Base-by-base conservation (phyloP, 2,329 filamentous ascomycete species). In the Chalaropsis thielavioides region DNA sequence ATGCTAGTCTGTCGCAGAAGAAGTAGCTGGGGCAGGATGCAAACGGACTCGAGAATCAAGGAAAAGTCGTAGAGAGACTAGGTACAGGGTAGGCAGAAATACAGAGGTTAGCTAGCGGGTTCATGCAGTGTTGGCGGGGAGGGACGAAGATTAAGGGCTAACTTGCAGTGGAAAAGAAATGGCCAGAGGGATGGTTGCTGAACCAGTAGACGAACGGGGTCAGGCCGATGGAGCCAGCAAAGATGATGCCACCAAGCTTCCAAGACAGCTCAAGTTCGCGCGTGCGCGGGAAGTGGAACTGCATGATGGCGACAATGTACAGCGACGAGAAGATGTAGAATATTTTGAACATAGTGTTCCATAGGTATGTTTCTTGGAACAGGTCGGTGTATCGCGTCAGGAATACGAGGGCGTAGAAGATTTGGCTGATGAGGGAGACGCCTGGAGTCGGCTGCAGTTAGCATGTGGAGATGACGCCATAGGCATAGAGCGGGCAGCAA, bases 1-100 rank as follows among this genome's bases (percentile, higher is more conserved):
- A 96, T 90, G 31, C 86, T 91, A n/a, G 92, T 96, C 75, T 96
- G 91, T 67, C 92, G 89, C 15, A 97, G 84, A 54, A 96, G 85
- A 5, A 96, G 83, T 0, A 97, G 85, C 74, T 97, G 92, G 0
- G 92, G 92, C 22, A 97, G 84, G 41, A 96, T 84, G 74, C 89
- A 94, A 67, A 95, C 84, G 41, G 90, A 92, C 76, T 97, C 92
- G 71, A 97, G 87, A 69, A 96, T 88, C 70, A 94, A 86, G 40
- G 90, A 95, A 76, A 96, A 96, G 66, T 86, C 83, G 88, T 90
- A 95, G 68, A 90, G 80, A 72, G 88, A 82, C 89, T 95, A 71
- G 13, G 8, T 8, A 11, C 15, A n/a, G n/a, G 13, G 27, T n/a
- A n/a, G n/a, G n/a, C n/a, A n/a, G 31, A 35, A 6, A 38, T 8